A percentile compares a stretch with the other conserved stretches of the same genome.
phyloP scores from a whole-genome alignment of 179 eudicot species.

The Actinidia chinensis region DNA sequence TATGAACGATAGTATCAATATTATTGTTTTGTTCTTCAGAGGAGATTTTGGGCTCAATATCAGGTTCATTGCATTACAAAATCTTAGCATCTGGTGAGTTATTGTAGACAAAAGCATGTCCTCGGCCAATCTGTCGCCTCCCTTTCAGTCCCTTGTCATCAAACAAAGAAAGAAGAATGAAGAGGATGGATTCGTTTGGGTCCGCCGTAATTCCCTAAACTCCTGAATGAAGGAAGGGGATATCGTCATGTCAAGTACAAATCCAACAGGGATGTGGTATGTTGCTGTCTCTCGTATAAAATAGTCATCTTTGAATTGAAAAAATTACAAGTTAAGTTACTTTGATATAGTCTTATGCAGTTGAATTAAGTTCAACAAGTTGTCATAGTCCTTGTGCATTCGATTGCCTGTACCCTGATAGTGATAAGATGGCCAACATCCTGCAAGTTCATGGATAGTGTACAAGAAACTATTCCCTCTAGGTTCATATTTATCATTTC shows the following conservation, averaged over 20 bases:
- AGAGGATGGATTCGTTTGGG: constrained; percentile 49
- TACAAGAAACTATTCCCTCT: not conserved
- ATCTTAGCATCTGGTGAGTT: constrained; percentile 16
- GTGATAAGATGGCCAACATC: not conserved
- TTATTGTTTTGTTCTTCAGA: not conserved
- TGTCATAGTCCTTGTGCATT: not conserved
- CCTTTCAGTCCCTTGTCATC: constrained; percentile 69
- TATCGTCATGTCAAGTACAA: constrained; percentile 29
- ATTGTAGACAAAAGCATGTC: constrained; percentile 54
- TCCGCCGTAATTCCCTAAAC: constrained; percentile 85
- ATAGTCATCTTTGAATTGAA: not conserved
- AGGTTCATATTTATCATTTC: not conserved
- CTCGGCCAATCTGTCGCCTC: constrained; percentile 55
- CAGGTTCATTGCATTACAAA: not conserved
- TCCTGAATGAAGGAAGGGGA: constrained; percentile 57
- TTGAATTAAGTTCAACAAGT: not conserved
- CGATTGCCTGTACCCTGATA: not conserved
- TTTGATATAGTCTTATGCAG: not conserved
- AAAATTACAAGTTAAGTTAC: not conserved
- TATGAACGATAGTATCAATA: not conserved
- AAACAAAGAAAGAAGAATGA: constrained; percentile 54
- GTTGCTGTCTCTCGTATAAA: constrained; percentile 14
- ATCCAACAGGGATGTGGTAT: constrained; percentile 50
- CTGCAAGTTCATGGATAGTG: not conserved
- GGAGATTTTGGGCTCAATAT: constrained; percentile 1